A percentile compares a stretch with the other conserved stretches of the same genome.
phyloP scores from a whole-genome alignment of 2,329 filamentous ascomycete genomes.

The Tympanopsis confertula region DNA sequence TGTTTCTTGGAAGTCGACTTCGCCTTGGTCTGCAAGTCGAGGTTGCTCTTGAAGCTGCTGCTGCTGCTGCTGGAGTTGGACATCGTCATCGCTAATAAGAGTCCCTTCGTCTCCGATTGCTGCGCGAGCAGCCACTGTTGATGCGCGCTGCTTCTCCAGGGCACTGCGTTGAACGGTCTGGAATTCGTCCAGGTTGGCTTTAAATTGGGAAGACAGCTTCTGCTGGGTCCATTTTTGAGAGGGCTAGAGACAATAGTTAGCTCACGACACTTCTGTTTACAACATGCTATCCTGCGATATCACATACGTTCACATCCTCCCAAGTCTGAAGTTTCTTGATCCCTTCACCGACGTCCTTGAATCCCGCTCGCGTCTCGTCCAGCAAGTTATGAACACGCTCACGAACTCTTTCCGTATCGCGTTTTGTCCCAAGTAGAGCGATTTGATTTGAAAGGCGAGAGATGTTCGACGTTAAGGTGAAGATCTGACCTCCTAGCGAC shows the following conservation, averaged over 20 bases:
- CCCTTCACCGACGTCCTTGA: slow-evolving; percentile 85
- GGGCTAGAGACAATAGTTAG: slow-evolving; percentile 39
- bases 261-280: too few species aligned
- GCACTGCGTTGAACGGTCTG: slow-evolving; percentile 82
- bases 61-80: slow-evolving; percentile 37
- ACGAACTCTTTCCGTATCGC: slow-evolving; percentile 80
- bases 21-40: slow-evolving; percentile 77
- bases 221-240: slow-evolving; percentile 94
- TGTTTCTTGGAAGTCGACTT: slow-evolving; percentile 94
- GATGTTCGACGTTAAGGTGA: slow-evolving; percentile 79
- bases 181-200: slow-evolving; percentile 78
- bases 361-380: slow-evolving; percentile 74
- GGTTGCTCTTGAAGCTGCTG: slow-evolving; percentile 65
- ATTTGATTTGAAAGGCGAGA: slow-evolving; percentile 76
- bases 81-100: slow-evolving; percentile 16
- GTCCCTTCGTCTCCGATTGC: slow-evolving; percentile 49
- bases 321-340: slow-evolving; percentile 83
- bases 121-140: slow-evolving; percentile 69
- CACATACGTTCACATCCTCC: slow-evolving; percentile 68
- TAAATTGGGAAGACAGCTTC: slow-evolving; percentile 88
- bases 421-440: slow-evolving; percentile 73
- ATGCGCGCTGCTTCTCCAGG: slow-evolving; percentile 84
- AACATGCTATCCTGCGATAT: not conserved
- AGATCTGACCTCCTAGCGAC: slow-evolving; percentile 76
- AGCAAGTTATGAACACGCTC: slow-evolving; percentile 82